Conservation (phyloP, 176 grass and related monocot species). For the Zoysia pacifica region DNA sequence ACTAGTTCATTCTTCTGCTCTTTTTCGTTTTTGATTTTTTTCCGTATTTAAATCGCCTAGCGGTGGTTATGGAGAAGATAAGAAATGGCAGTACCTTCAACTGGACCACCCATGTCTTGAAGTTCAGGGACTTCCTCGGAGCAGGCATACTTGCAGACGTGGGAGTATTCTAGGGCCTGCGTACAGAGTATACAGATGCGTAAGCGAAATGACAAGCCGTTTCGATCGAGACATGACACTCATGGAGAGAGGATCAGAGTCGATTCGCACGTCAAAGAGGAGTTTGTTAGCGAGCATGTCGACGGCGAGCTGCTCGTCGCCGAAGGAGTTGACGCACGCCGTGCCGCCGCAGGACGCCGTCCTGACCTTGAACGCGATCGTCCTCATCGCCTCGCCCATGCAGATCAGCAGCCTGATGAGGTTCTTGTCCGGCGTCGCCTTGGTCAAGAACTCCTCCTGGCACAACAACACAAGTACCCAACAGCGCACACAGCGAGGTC, state of each 20-base stretch:
- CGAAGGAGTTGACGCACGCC: conserved; percentile 91
- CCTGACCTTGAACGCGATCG: conserved; percentile 92
- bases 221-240: background rate
- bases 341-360: conserved; percentile 89
- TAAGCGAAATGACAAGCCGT: background rate
- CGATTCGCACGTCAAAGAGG: conserved; percentile 66
- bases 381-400: conserved; percentile 98
- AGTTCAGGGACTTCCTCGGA: conserved; percentile 93
- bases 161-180: conserved; percentile 84
- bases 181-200: background rate
- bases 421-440: conserved; percentile 90
- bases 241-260: background rate
- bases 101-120: conserved; percentile 95
- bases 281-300: conserved; percentile 92
- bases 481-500: too few relatives aligned
- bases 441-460: conserved; percentile 88
- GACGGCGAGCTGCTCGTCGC: conserved; percentile 95
- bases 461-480: background rate
- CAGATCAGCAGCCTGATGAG: conserved; percentile 82
- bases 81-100: conserved; percentile 63
- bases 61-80: background rate
- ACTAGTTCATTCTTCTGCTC: background rate
- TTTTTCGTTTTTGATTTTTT: background rate
- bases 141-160: conserved; percentile 98
- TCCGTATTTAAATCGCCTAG: background rate